Percentiles rank a stretch among this genome's conserved stretches.
Conservation (phyloP, 495 filamentous ascomycete genomes). For the Aspergillus ellipticus region DNA sequence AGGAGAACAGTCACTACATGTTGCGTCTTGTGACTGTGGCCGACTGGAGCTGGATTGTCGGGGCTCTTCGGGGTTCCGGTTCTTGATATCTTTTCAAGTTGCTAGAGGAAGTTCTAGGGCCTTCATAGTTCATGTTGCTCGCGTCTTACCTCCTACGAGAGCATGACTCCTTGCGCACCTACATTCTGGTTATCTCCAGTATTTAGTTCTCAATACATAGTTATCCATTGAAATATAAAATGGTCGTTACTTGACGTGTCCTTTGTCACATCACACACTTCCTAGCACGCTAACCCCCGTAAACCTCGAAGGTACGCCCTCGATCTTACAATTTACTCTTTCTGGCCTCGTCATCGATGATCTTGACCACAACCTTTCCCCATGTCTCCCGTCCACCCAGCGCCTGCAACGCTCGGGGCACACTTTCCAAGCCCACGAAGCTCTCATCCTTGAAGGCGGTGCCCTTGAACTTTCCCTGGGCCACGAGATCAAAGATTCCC, state of each 20-base stretch:
- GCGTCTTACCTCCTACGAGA: slow-evolving; percentile 38
- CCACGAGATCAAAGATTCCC: slow-evolving; percentile 73
- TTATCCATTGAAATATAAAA: not conserved
- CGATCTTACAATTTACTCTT: slow-evolving; percentile 46
- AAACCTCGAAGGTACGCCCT: not conserved
- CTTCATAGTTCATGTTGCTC: slow-evolving; percentile 53
- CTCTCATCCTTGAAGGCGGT: slow-evolving; percentile 79
- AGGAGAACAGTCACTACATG: slow-evolving; percentile 42
- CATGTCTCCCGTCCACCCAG: slow-evolving; percentile 80
- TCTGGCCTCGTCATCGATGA: slow-evolving; percentile 60
- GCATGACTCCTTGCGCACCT: slow-evolving; percentile 54
- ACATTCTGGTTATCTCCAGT: slow-evolving; percentile 23
- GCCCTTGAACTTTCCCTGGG: slow-evolving; percentile 71
- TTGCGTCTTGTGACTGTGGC: slow-evolving; percentile 46
- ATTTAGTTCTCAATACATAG: not conserved
- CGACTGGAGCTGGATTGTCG: slow-evolving; percentile 46
- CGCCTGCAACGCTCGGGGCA: slow-evolving; percentile 71
- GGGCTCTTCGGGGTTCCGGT: slow-evolving; percentile 9
- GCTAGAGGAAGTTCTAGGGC: slow-evolving; percentile 43
- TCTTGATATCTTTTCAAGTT: slow-evolving; percentile 23
- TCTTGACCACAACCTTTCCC: slow-evolving; percentile 92
- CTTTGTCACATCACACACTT: not conserved
- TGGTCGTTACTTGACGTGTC: not conserved
- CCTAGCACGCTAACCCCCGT: not conserved
- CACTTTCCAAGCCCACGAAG: slow-evolving; percentile 76